Evolutionary conservation across 2,329 filamentous ascomycete genomes (phyloP).

Genomic region (Aspergillus oerlinghausenensis): DNA sequence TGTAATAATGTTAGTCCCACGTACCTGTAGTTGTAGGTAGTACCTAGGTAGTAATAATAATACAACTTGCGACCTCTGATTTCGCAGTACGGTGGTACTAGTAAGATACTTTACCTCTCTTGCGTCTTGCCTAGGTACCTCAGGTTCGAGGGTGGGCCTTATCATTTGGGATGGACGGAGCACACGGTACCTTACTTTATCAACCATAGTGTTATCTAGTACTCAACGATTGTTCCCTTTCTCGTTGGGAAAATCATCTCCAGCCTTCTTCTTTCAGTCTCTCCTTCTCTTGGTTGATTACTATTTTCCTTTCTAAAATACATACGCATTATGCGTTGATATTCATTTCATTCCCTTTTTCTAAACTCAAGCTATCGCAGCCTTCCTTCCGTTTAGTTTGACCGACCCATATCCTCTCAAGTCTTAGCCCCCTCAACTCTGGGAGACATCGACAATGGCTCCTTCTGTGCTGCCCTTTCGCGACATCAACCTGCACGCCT

Average conservation of each 20-base stretch:
- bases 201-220: conserved; percentile 2
- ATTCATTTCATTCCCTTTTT: not conserved
- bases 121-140: conserved; percentile 5
- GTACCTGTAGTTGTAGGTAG: too few species aligned
- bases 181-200: not conserved
- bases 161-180: not conserved
- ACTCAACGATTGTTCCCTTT: conserved; percentile 2
- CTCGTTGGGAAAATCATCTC: not conserved
- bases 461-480: conserved; percentile 64
- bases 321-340: conserved; percentile 13
- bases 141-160: not conserved
- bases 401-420: conserved; percentile 4
- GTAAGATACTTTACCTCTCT: not conserved
- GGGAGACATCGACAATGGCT: conserved; percentile 25
- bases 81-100: not conserved
- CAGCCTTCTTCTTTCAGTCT: conserved; percentile 4
- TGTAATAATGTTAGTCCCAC: not conserved
- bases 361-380: not conserved
- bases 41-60: not conserved
- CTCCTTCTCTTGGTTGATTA: not conserved
- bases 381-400: conserved; percentile 1
- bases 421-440: not conserved
- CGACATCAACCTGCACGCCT: conserved; percentile 95
- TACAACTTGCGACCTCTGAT: not conserved
- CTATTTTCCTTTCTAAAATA: not conserved